phyloP scores from a whole-genome alignment of 177 flowering plant species.

The Tripterygium wilfordii region DNA sequence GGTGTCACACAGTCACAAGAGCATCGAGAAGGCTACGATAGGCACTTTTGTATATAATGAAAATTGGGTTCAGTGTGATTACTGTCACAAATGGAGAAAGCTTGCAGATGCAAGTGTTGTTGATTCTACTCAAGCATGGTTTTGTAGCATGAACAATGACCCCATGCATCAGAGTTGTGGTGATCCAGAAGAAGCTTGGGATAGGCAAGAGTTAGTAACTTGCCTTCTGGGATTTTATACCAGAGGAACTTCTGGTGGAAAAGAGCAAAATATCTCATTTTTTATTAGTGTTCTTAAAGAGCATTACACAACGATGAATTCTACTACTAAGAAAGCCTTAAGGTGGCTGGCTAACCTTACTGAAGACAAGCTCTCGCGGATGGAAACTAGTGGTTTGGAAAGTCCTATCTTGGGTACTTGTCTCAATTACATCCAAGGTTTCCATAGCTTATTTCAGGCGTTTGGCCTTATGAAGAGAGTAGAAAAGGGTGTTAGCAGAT shows the following conservation, averaged over 20 bases:
- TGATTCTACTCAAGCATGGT: conserved; percentile 65
- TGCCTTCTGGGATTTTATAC: conserved; percentile 67
- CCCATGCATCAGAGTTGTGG: conserved; percentile 58
- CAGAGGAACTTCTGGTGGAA: conserved; percentile 60
- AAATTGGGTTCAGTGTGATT: conserved; percentile 94
- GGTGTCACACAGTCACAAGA: conserved; percentile 14
- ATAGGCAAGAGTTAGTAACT: conserved; percentile 38
- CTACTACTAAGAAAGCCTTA: conserved; percentile 63
- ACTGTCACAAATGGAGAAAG: conserved; percentile 87
- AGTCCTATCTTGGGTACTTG: conserved; percentile 43
- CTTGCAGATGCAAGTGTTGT: conserved; percentile 31
- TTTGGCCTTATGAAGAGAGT: conserved; percentile 68
- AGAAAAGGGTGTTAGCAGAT: conserved; percentile 48
- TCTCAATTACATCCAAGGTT: conserved; percentile 24
- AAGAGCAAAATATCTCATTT: conserved; percentile 63
- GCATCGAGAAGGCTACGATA: conserved; percentile 12
- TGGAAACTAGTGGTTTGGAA: conserved; percentile 74
- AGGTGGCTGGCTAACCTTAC: conserved; percentile 78
- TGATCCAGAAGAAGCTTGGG: conserved; percentile 77
- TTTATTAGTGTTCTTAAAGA: conserved; percentile 79
- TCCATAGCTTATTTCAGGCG: conserved; percentile 67
- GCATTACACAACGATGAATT: conserved; percentile 40
- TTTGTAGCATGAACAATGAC: conserved; percentile 87
- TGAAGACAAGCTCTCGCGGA: conserved; percentile 50
- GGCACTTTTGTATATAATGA: conserved; percentile 38